Conservation (phyloP, 129 eudicot genomes). For the Helianthus tuberosus region DNA sequence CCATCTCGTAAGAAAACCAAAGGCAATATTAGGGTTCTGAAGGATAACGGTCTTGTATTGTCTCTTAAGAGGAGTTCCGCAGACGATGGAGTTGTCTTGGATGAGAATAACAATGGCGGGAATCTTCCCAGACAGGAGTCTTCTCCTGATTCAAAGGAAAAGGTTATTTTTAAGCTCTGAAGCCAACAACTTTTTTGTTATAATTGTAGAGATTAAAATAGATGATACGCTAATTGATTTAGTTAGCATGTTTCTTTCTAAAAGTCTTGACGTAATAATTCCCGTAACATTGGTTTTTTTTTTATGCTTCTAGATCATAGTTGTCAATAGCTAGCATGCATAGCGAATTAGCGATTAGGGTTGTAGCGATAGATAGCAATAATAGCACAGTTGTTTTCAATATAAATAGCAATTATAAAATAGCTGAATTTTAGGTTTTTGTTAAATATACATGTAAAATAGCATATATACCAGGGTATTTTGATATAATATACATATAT, state of each 20-base stretch:
- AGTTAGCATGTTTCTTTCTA: neutral
- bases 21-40: conserved; percentile 50
- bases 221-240: neutral
- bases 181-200: conserved; percentile 14
- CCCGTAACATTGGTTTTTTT: neutral
- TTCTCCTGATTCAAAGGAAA: conserved; percentile 38
- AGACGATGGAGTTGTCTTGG: conserved; percentile 41
- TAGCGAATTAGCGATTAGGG: no score
- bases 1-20: conserved; percentile 81
- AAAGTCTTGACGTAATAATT: neutral
- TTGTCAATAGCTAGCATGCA: no score
- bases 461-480: no score
- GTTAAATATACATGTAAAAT: no score
- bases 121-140: conserved; percentile 42
- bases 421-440: no score
- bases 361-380: no score
- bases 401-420: no score
- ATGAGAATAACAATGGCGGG: conserved; percentile 35
- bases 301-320: neutral
- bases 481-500: no score
- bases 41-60: conserved; percentile 48
- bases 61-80: conserved; percentile 39
- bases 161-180: conserved; percentile 38
- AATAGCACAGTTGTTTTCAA: no score
- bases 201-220: neutral